These are phyloP conservation scores for Dalbergia cochinchinensis DNA, from an alignment of 306 rosid species.

Conservation along the genomic window DNA sequence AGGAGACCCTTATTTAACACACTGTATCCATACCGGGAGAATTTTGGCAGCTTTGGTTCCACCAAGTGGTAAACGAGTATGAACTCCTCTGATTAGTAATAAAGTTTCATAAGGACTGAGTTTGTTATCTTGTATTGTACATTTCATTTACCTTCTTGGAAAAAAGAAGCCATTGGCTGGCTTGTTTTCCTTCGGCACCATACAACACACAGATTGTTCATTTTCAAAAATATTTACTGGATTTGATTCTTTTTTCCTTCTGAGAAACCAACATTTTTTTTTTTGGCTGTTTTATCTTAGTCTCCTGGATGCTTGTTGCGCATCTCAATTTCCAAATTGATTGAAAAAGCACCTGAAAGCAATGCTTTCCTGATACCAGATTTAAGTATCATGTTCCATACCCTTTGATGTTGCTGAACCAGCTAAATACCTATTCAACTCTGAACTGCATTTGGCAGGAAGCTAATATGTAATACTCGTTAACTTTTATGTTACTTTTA, in stretches of 20 bases:
- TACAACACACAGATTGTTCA: background rate
- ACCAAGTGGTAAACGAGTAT: conserved; percentile 83
- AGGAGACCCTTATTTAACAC: conserved; percentile 93
- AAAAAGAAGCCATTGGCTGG: too few species aligned
- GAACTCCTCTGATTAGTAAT: conserved; percentile 43
- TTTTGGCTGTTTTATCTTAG: background rate
- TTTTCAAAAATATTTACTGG: background rate
- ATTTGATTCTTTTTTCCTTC: background rate
- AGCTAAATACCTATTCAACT: conserved; percentile 16
- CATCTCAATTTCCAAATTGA: conserved; percentile 17
- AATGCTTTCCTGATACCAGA: background rate
- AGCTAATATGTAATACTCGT: conserved; percentile 3
- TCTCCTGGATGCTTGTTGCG: background rate
- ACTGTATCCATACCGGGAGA: conserved; percentile 91
- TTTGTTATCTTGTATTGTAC: background rate
- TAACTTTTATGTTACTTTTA: conserved; percentile 15
- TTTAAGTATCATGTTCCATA: background rate
- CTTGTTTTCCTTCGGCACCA: too few species aligned
- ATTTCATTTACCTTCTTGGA: too few species aligned
- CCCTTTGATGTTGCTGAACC: conserved; percentile 14
- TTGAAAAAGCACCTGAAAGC: background rate
- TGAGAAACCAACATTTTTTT: background rate
- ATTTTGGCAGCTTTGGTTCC: conserved; percentile 95
- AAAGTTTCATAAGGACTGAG: conserved; percentile 3
- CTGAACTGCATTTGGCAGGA: conserved; percentile 13